phyloP scores from a whole-genome alignment of 208 protist species.

The Blastocrithidia nonstop region DNA sequence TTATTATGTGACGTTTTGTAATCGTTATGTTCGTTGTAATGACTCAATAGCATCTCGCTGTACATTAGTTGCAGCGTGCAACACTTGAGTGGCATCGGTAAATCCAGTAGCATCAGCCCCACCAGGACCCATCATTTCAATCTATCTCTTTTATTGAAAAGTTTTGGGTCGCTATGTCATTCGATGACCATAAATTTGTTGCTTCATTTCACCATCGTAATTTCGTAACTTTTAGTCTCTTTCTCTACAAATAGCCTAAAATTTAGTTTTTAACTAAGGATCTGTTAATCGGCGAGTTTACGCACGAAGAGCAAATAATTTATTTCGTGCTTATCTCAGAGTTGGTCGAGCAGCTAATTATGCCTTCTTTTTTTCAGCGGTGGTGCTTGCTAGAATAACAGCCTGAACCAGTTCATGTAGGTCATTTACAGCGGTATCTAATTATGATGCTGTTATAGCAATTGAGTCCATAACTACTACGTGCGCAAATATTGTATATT shows the following conservation, averaged over 20 bases:
- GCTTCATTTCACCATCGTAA: constrained; percentile 49
- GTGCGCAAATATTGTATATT: no score
- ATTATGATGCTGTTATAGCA: no score
- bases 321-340: constrained; percentile 49
- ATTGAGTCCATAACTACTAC: no score
- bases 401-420: constrained; percentile 23
- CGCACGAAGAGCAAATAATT: constrained; percentile 39
- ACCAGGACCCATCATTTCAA: constrained; percentile 53
- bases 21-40: constrained; percentile 44
- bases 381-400: constrained; percentile 27
- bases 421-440: constrained; percentile 18
- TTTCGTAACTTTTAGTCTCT: constrained; percentile 38
- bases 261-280: constrained; percentile 17
- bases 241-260: constrained; percentile 37
- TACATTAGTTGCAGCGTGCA: constrained; percentile 45
- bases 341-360: constrained; percentile 39
- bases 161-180: constrained; percentile 13
- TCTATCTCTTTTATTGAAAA: constrained; percentile 36
- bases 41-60: constrained; percentile 63
- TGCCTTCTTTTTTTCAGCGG: constrained; percentile 51
- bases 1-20: constrained; percentile 62
- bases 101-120: constrained; percentile 46
- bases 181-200: constrained; percentile 39
- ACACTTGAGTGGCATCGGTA: constrained; percentile 46
- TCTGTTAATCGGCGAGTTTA: constrained; percentile 51